Conservation (phyloP, 2,329 filamentous ascomycete genomes). For the Epichloe gansuensis region DNA sequence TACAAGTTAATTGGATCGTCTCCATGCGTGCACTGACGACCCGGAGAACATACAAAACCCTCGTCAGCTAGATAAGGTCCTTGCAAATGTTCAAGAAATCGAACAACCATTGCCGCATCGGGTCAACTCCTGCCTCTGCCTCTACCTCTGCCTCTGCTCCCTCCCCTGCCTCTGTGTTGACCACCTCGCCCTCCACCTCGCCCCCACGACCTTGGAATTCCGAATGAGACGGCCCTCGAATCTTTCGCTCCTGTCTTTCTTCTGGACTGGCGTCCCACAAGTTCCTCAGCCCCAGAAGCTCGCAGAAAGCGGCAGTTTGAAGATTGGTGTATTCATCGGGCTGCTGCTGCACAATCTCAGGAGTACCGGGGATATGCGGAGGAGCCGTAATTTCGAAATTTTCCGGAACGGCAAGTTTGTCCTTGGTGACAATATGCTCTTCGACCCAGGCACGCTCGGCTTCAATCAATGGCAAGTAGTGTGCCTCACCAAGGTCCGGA, state of each 20-base stretch:
- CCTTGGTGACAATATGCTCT: slow-evolving; percentile 52
- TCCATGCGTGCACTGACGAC: no score
- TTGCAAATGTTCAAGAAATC: neutral
- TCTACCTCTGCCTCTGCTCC: neutral
- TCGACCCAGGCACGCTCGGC: slow-evolving; percentile 69
- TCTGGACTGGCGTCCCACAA: slow-evolving; percentile 61
- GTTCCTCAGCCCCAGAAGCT: slow-evolving; percentile 65
- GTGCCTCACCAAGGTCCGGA: slow-evolving; percentile 52
- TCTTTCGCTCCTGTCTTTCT: slow-evolving; percentile 49
- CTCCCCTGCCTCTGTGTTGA: slow-evolving; percentile 9
- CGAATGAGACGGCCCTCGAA: slow-evolving; percentile 40
- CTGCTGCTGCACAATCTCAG: slow-evolving; percentile 46
- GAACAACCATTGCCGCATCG: neutral
- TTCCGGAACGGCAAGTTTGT: slow-evolving; percentile 56
- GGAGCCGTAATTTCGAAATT: slow-evolving; percentile 73
- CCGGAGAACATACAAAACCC: no score
- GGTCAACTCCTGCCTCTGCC: neutral
- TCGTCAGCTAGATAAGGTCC: no score
- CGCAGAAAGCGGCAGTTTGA: slow-evolving; percentile 74
- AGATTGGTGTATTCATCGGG: slow-evolving; percentile 77
- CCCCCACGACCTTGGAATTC: slow-evolving; percentile 21
- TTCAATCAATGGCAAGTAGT: slow-evolving; percentile 57
- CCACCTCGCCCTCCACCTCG: slow-evolving; percentile 23
- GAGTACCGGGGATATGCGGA: slow-evolving; percentile 45
- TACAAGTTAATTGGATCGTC: no score